Evolutionary conservation across 495 filamentous ascomycete genomes (phyloP), one percentile per base, ranked within the genome.

Genomic region (Hyphodiscus hymeniophilus): DNA sequence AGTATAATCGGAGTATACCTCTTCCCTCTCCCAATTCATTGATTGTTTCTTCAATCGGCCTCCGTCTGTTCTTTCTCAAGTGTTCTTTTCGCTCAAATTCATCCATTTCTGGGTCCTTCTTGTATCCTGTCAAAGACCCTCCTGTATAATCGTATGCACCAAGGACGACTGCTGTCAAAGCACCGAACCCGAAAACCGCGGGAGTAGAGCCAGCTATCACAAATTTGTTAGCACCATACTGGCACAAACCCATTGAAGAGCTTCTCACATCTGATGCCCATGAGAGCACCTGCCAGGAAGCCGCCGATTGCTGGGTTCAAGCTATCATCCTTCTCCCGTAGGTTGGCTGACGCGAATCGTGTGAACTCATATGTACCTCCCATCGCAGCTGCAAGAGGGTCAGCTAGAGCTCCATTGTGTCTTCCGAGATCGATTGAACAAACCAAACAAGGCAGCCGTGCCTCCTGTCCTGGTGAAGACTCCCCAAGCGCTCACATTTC

Each of bases 21-120:
- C 90, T 76, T 51, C 89, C 88, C 71, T 99, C 94, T 22, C 94
- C 94, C 45, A 97, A 48, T 48, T 90, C 74, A 8, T 77, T 72
- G 46, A 97, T 67, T 7, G 86, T 95, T 68, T 96, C 80, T 62
- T 90, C 81, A 20, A 89, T 74, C 17, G 89, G 84, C 50, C 80
- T 74, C 62, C 89, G 74, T 58, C 81, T 77, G 55, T 78, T 82
- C 71, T 75, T 82, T 58, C 89, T 78, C 60, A 95, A 51, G 41
- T 73, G 65, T 60, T 92, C 77, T 62, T 91, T 90, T 58, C 82
- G 73, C 50, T 84, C 81, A 51, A 84, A 89, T 59, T 95, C 86
- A 59, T 96, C 91, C 45, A 81, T 71, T 15, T 73, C 66, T 0
- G 63, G 65, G 39, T 84, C 73, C 49, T 70, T 68, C 56, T 66